Evolutionary conservation across 306 rosid species (phyloP).

Genomic region (Pterocarpus santalinus): DNA sequence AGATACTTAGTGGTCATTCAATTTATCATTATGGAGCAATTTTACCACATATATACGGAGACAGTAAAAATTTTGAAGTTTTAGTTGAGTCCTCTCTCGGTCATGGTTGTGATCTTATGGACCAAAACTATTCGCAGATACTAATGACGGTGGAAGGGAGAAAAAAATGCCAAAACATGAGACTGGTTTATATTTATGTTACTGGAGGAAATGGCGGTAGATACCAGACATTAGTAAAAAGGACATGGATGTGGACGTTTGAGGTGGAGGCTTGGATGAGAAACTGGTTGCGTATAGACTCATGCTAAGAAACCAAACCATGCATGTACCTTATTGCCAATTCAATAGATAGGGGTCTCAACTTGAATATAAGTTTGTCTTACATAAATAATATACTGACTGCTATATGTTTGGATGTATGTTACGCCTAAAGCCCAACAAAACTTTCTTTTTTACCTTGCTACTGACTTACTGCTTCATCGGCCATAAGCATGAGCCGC

Average conservation of each 20-base stretch:
- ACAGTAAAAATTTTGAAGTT: neutral
- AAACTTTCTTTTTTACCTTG: neutral
- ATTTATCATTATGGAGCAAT: neutral
- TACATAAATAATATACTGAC: neutral
- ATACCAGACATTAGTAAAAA: neutral
- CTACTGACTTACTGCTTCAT: neutral
- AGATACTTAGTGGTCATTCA: neutral
- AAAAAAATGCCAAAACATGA: no score
- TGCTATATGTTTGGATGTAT: neutral
- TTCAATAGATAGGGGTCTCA: neutral
- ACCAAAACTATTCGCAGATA: neutral
- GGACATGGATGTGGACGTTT: conserved; percentile 40
- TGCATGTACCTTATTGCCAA: neutral
- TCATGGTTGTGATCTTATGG: neutral
- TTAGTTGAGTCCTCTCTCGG: neutral
- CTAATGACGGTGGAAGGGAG: no score
- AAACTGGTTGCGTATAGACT: conserved; percentile 6
- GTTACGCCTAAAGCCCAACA: neutral
- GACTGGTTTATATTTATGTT: neutral
- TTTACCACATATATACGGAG: neutral
- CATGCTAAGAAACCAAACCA: conserved; percentile 6
- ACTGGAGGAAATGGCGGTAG: neutral
- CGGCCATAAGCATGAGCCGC: neutral
- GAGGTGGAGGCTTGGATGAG: conserved; percentile 48
- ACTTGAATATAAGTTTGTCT: conserved; percentile 9